phyloP scores from a whole-genome alignment of 2,329 filamentous ascomycete species.

The Catunica adiposa region DNA sequence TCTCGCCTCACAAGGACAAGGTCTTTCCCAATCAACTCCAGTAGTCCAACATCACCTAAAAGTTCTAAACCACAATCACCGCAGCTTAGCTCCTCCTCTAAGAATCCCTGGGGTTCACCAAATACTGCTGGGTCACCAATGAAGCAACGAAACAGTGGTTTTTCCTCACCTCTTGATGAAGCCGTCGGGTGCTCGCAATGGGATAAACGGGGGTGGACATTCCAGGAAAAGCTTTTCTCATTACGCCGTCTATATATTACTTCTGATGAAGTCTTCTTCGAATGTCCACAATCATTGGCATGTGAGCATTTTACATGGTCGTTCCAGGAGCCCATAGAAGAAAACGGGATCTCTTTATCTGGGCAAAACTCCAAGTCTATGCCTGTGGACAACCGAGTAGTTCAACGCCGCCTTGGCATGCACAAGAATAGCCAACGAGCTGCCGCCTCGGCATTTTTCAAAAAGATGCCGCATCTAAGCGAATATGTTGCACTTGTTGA shows the following conservation, averaged over 20 bases:
- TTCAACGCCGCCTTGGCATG: neutral
- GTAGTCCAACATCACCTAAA: neutral
- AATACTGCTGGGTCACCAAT: no score
- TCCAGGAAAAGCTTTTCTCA: constrained; percentile 14
- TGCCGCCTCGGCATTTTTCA: neutral
- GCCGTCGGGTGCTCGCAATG: constrained; percentile 6
- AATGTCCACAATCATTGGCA: constrained; percentile 7
- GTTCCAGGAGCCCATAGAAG: neutral
- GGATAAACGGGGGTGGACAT: constrained; percentile 15
- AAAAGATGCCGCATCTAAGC: constrained; percentile 18
- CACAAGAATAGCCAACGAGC: neutral
- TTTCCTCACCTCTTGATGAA: constrained; percentile 1
- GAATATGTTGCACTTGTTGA: constrained; percentile 26
- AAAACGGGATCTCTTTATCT: neutral
- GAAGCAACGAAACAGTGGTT: no score
- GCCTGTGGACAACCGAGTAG: neutral
- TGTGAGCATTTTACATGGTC: neutral
- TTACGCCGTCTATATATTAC: constrained; percentile 14
- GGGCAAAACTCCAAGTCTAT: neutral
- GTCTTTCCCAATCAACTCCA: neutral
- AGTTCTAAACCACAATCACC: no score
- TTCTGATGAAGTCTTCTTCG: constrained; percentile 13
- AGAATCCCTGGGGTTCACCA: no score
- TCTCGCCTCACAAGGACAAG: neutral
- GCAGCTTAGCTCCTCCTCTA: no score